A percentile compares a stretch with the other conserved stretches of the same genome.
Evolutionary conservation across 495 filamentous ascomycete species (phyloP).

Genomic region (Podospora comata): DNA sequence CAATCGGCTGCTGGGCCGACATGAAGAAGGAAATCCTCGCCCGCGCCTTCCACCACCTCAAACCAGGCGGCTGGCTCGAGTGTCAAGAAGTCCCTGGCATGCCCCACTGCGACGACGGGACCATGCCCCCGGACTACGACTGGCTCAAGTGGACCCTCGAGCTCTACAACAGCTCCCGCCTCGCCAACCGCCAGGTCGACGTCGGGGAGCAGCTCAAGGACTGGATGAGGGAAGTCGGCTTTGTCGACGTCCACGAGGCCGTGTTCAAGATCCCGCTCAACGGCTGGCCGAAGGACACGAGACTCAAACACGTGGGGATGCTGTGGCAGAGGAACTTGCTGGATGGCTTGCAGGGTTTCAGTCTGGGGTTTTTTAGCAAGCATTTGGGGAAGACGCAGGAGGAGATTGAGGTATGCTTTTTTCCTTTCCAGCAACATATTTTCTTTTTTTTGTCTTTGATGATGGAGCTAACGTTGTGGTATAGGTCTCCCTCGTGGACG

Average conservation of each 20-base stretch:
- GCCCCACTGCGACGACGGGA: slow-evolving; percentile 60
- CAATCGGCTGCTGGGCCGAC: slow-evolving; percentile 47
- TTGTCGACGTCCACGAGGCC: slow-evolving; percentile 58
- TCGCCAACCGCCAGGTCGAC: slow-evolving; percentile 49
- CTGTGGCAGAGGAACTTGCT: slow-evolving; percentile 36
- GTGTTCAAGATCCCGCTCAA: slow-evolving; percentile 57
- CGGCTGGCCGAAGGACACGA: slow-evolving; percentile 41
- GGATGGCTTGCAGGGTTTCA: slow-evolving; percentile 34
- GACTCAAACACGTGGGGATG: slow-evolving; percentile 34
- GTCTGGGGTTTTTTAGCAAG: slow-evolving; percentile 25
- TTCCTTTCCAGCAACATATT: neutral
- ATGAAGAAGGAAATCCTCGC: slow-evolving; percentile 40
- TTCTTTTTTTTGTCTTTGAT: neutral
- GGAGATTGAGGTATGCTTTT: slow-evolving; percentile 40
- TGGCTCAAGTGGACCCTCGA: slow-evolving; percentile 54
- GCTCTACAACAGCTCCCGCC: slow-evolving; percentile 46
- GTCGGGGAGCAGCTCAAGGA: slow-evolving; percentile 51
- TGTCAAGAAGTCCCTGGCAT: slow-evolving; percentile 58
- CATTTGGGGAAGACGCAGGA: slow-evolving; percentile 42
- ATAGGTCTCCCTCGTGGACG: slow-evolving; percentile 57
- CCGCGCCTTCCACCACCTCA: slow-evolving; percentile 46
- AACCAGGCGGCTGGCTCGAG: slow-evolving; percentile 66
- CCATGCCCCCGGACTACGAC: slow-evolving; percentile 43
- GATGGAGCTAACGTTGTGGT: neutral
- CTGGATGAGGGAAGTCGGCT: slow-evolving; percentile 60